Evolutionary conservation across 805 yeast genomes (phyloP), one percentile per base, ranked within the genome.

Genomic region (Spathaspora hagerdaliae): DNA sequence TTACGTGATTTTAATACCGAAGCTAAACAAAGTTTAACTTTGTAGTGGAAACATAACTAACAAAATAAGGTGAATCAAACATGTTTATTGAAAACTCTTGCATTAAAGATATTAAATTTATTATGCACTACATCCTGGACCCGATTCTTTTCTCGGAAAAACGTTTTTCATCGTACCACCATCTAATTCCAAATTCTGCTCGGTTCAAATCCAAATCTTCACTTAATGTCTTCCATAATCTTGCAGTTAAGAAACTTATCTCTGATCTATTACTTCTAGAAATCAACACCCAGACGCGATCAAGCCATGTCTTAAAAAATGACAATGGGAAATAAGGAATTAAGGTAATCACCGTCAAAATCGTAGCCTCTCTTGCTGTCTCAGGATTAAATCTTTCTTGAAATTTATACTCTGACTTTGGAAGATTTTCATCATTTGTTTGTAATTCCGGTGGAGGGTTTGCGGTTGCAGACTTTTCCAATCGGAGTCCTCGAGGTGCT

Each of bases 141-240:
- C 24, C 24, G 24, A 19, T 19, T 29, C 32, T 29, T 11, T 29
- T 26, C 27, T 26, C 13, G 5, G 52, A 40, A 8, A 48, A 43
- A 11, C 32, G 43, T 36, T 54, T 55, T 19, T 59, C 55, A 24
- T 71, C 73, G 57, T 81, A 83, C 87, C 87, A 83, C 87, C 87
- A 83, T 19, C 63, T 62, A 42, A 78, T 70, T 1, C 79, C 86
- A 36, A 78, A 44, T 37, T 74, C 77, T 5, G 81, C 75, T 51
- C 83, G 69, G 50, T 79, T 80, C 45, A 79, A 64, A 51, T 80
- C 84, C 44, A 78, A 65, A 47, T 78, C 82, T 51, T 79, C 84
- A 40, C 83, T 73, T 3, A 84, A 58, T 27, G 74, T 64, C 36
- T 70, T 73, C 85, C 87, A 82, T 39, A 81, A 54, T 38, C 60